Evolutionary conservation across 2,329 filamentous ascomycete species (phyloP).

Genomic region (Stemphylium beticola): DNA sequence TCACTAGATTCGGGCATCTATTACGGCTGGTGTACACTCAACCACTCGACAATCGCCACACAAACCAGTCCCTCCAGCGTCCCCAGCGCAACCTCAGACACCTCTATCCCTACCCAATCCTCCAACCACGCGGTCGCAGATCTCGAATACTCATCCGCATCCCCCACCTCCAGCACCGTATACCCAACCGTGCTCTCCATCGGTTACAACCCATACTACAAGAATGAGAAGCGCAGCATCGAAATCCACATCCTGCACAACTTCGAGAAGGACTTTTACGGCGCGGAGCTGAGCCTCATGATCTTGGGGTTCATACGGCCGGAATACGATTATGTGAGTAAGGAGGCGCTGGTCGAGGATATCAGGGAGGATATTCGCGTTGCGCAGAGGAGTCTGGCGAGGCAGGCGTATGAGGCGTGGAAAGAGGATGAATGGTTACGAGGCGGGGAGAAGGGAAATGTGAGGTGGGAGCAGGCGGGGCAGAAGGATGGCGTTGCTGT

Average conservation of each 20-base stretch:
- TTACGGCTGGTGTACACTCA: constrained; percentile 86
- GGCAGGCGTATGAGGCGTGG: constrained; percentile 65
- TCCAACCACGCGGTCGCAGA: constrained; percentile 39
- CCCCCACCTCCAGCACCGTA: constrained; percentile 18
- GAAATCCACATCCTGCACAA: constrained; percentile 87
- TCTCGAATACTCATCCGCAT: constrained; percentile 27
- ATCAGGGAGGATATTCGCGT: constrained; percentile 90
- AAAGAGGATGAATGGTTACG: constrained; percentile 54
- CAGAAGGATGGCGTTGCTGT: constrained; percentile 14
- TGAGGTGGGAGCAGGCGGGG: constrained; percentile 7
- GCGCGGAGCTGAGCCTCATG: constrained; percentile 75
- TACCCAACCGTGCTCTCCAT: constrained; percentile 45
- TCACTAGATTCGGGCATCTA: constrained; percentile 81
- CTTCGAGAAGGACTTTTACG: constrained; percentile 86
- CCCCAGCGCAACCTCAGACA: constrained; percentile 27
- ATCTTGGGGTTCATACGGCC: constrained; percentile 88
- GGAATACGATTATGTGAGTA: constrained; percentile 84
- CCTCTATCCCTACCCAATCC: constrained; percentile 19
- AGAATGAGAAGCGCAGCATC: constrained; percentile 83
- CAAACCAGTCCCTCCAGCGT: constrained; percentile 41
- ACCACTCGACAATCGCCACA: constrained; percentile 50
- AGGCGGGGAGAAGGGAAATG: constrained; percentile 6
- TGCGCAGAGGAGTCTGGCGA: constrained; percentile 71
- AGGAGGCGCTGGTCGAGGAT: constrained; percentile 85
- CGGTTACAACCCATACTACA: constrained; percentile 97